Percentiles rank a stretch among this genome's conserved stretches.
Conservation (phyloP, 73 alveolate species). For the Paramecium primaurelia region DNA sequence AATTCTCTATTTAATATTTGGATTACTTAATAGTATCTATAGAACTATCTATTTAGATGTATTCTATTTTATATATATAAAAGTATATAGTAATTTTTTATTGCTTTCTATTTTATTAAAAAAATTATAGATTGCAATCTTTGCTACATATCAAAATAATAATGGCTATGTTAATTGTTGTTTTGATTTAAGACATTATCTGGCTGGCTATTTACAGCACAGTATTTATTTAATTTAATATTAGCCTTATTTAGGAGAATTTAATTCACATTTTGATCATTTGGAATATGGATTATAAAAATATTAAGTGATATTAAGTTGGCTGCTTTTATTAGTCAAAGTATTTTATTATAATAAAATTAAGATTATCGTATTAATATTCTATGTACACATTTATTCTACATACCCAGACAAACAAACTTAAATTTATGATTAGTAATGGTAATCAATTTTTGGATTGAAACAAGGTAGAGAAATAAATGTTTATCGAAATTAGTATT, state of each 20-base stretch:
- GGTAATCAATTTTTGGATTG: constrained; percentile 36
- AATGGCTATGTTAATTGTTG: not conserved
- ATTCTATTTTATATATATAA: not conserved
- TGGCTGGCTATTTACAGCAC: constrained; percentile 45
- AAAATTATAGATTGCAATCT: constrained; percentile 12
- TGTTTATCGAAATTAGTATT: not conserved
- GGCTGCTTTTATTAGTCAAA: not conserved
- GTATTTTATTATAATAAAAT: not conserved
- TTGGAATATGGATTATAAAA: not conserved
- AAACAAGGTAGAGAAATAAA: not conserved
- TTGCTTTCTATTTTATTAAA: constrained; percentile 22
- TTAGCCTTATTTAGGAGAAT: constrained; percentile 18
- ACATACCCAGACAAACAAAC: constrained; percentile 39
- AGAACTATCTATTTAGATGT: not conserved
- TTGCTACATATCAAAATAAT: constrained; percentile 18
- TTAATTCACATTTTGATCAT: constrained; percentile 13
- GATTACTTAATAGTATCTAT: not conserved
- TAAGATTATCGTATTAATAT: not conserved
- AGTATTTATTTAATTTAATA: not conserved
- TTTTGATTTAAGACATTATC: not conserved
- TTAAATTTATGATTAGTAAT: constrained; percentile 2
- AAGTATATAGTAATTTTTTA: constrained; percentile 25
- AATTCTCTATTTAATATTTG: not conserved
- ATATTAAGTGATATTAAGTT: not conserved
- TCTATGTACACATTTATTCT: constrained; percentile 23